Conservation (phyloP, 441 rosid genomes). For the Brassica balearica region DNA sequence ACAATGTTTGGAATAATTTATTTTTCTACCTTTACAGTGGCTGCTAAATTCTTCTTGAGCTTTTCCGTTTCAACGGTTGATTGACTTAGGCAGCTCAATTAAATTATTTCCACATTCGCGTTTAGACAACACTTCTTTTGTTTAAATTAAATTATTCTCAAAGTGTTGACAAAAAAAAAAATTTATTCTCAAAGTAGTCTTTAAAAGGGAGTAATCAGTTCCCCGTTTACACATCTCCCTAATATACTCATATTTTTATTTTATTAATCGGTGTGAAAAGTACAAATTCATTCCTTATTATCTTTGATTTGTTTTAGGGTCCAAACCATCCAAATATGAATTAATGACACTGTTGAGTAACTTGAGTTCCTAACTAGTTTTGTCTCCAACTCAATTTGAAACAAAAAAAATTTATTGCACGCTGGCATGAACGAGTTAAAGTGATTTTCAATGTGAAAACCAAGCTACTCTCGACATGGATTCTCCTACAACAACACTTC, state of each 20-base stretch:
- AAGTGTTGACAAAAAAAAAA: background rate
- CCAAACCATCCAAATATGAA: background rate
- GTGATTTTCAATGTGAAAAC: slow-evolving; percentile 19
- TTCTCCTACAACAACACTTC: slow-evolving; percentile 10
- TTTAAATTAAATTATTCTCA: slow-evolving; percentile 16
- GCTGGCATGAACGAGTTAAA: slow-evolving; percentile 16
- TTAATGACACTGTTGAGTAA: slow-evolving; percentile 16
- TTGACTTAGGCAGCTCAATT: slow-evolving; percentile 43
- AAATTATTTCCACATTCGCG: slow-evolving; percentile 43
- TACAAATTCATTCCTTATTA: background rate
- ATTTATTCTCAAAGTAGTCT: slow-evolving; percentile 25
- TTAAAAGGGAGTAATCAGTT: slow-evolving; percentile 23
- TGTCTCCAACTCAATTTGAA: slow-evolving; percentile 7
- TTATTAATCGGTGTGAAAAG: background rate
- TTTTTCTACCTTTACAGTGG: slow-evolving; percentile 35
- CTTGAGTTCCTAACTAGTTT: background rate
- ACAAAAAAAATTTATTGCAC: background rate
- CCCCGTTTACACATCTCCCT: slow-evolving; percentile 35
- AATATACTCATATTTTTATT: background rate
- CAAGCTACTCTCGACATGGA: background rate
- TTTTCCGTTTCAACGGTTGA: slow-evolving; percentile 46
- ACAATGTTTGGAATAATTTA: background rate
- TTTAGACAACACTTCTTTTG: slow-evolving; percentile 24
- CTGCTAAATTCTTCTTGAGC: slow-evolving; percentile 31
- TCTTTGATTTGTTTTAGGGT: slow-evolving; percentile 2